Percentiles rank a stretch among this genome's conserved stretches.
Evolutionary conservation across 108 stramenopile genomes (phyloP).

Genomic region (Cyclotella baltica): DNA sequence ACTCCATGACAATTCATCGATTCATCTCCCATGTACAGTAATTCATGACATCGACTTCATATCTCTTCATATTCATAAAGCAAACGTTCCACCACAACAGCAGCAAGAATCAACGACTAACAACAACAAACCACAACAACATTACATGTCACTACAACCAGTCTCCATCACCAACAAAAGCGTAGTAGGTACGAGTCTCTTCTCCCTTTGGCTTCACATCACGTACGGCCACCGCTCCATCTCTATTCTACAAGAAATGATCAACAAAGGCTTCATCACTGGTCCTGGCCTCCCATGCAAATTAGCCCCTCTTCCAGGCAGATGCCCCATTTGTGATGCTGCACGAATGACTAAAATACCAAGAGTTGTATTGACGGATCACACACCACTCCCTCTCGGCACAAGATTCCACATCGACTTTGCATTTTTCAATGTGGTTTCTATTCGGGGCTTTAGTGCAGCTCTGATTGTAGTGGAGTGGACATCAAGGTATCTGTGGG

Average conservation of each 20-base stretch:
- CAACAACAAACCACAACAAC: not conserved
- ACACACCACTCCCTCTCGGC: constrained; percentile 7
- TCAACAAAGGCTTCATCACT: constrained; percentile 13
- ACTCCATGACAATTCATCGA: not conserved
- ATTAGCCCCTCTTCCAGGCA: constrained; percentile 11
- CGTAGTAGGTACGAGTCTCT: constrained; percentile 1
- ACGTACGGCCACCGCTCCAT: constrained; percentile 8
- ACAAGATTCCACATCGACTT: constrained; percentile 18
- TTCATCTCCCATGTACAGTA: constrained; percentile 1
- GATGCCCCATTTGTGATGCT: constrained; percentile 16
- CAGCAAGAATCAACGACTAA: not conserved
- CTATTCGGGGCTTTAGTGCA: constrained; percentile 3
- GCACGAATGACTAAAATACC: constrained; percentile 2
- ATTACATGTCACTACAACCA: constrained; percentile 9
- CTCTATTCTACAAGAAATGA: constrained; percentile 3
- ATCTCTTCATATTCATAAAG: not conserved
- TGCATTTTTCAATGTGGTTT: constrained; percentile 18
- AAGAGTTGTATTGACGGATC: not conserved
- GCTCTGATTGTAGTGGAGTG: constrained; percentile 11
- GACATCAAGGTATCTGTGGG: constrained; percentile 3
- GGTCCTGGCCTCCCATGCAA: constrained; percentile 7
- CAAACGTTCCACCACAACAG: not conserved
- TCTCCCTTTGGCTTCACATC: not conserved
- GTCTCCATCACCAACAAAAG: not conserved
- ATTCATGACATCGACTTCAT: constrained; percentile 5